phyloP scores from a whole-genome alignment of 108 stramenopile genomes.

The Skeletonema marinoi region DNA sequence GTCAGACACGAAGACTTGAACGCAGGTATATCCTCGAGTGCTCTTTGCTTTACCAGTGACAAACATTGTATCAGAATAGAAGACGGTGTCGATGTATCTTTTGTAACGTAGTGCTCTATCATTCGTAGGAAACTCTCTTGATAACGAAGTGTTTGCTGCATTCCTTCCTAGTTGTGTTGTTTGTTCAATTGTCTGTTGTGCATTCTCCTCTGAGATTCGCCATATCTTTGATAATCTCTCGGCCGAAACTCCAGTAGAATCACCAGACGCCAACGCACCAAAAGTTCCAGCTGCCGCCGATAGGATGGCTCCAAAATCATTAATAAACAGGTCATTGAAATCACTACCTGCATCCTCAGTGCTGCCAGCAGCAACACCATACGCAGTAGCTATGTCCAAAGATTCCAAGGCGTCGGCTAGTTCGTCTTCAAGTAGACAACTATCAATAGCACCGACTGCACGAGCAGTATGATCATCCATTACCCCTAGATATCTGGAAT shows the following conservation, averaged over 20 bases:
- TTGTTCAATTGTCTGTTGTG: constrained; percentile 19
- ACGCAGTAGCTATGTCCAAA: background rate
- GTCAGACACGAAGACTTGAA: constrained; percentile 37
- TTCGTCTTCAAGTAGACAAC: background rate
- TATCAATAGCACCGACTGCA: no score
- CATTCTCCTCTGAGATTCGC: constrained; percentile 16
- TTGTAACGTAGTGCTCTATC: constrained; percentile 32
- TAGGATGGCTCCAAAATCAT: background rate
- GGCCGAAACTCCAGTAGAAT: constrained; percentile 17
- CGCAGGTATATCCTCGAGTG: constrained; percentile 18
- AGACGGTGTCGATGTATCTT: constrained; percentile 8
- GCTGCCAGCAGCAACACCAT: background rate
- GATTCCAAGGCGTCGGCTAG: background rate
- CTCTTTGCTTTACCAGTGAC: constrained; percentile 32
- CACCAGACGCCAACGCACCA: constrained; percentile 1
- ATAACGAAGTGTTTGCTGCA: background rate
- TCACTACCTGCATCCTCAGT: background rate
- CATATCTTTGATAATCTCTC: constrained; percentile 38
- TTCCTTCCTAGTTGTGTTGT: constrained; percentile 22
- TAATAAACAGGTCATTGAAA: background rate
- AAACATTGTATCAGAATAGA: constrained; percentile 45
- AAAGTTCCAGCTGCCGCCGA: constrained; percentile 12
- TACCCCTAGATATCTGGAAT: no score
- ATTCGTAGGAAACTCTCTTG: constrained; percentile 36
- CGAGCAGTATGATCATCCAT: no score